Evolutionary conservation across 2,329 filamentous ascomycete species (phyloP).

Genomic region (Fusarium sp.): DNA sequence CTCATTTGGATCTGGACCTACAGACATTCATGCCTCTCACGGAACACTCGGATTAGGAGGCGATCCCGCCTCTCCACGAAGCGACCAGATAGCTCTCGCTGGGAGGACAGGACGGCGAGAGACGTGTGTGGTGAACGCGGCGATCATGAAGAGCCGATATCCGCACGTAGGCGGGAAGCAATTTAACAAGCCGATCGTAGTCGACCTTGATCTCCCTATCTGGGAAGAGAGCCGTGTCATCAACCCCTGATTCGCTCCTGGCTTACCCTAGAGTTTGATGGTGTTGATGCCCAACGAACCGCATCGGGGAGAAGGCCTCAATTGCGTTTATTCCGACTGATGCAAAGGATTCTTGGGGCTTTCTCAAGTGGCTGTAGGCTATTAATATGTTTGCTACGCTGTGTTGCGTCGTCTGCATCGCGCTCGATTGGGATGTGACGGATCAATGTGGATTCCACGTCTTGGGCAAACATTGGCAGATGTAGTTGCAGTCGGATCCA

Average conservation of each 20-base stretch:
- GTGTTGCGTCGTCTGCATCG: slow-evolving; percentile 27
- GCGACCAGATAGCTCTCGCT: slow-evolving; percentile 55
- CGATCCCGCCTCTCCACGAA: slow-evolving; percentile 55
- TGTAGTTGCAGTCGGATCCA: slow-evolving; percentile 11
- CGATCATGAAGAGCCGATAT: slow-evolving; percentile 75
- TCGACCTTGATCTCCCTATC: slow-evolving; percentile 79
- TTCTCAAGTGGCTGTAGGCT: slow-evolving; percentile 11
- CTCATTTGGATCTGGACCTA: slow-evolving; percentile 23
- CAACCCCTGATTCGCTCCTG: slow-evolving; percentile 19
- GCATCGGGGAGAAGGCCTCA: slow-evolving; percentile 16
- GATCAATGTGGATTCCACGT: slow-evolving; percentile 20
- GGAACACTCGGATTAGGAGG: slow-evolving; percentile 53
- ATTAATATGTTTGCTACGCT: slow-evolving; percentile 13
- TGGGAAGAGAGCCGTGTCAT: slow-evolving; percentile 39
- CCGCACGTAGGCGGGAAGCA: slow-evolving; percentile 70
- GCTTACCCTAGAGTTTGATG: slow-evolving; percentile 30
- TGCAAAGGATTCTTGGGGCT: slow-evolving; percentile 9
- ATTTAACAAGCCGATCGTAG: slow-evolving; percentile 84
- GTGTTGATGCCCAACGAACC: slow-evolving; percentile 44
- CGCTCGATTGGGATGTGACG: slow-evolving; percentile 18
- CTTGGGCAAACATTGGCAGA: slow-evolving; percentile 9
- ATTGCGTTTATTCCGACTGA: slow-evolving; percentile 23
- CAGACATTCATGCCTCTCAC: slow-evolving; percentile 39
- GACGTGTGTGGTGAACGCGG: slow-evolving; percentile 84
- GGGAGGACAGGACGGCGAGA: slow-evolving; percentile 65